phyloP scores from a whole-genome alignment of 352 stramenopile genomes.

The Elongisporangium prolatum region DNA sequence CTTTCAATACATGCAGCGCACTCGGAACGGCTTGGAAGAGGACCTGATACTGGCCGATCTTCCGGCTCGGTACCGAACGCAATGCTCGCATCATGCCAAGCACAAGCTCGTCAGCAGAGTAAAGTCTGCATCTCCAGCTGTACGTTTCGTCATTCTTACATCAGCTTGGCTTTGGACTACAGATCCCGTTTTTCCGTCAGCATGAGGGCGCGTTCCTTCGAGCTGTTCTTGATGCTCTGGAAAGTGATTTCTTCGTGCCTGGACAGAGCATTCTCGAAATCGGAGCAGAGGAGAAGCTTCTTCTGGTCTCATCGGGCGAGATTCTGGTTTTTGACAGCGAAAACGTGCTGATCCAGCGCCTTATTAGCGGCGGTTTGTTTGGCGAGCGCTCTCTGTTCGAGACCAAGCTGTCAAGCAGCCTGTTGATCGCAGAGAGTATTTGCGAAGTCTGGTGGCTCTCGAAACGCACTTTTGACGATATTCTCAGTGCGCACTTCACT shows the following conservation, averaged over 20 bases:
- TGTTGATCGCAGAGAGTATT: constrained; percentile 16
- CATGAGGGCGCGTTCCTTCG: constrained; percentile 14
- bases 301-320: constrained; percentile 13
- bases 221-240: constrained; percentile 9
- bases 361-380: constrained; percentile 14
- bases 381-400: constrained; percentile 19
- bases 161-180: neutral
- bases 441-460: constrained; percentile 23
- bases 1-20: constrained; percentile 19
- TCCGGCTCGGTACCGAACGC: constrained; percentile 15
- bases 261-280: constrained; percentile 12
- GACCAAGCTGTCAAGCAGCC: constrained; percentile 9
- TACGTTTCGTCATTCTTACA: neutral
- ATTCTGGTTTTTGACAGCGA: constrained; percentile 14
- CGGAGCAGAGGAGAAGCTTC: constrained; percentile 12
- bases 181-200: constrained; percentile 17
- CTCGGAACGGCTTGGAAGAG: constrained; percentile 19
- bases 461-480: constrained; percentile 9
- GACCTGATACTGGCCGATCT: constrained; percentile 10
- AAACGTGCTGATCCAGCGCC: constrained; percentile 2
- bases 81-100: constrained; percentile 16
- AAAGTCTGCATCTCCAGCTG: neutral
- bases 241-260: constrained; percentile 18
- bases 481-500: constrained; percentile 10
- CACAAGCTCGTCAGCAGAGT: constrained; percentile 8